These are phyloP conservation scores for Botrytis cinerea DNA, from an alignment of 2,329 filamentous ascomycete species.

Conservation along the genomic window DNA sequence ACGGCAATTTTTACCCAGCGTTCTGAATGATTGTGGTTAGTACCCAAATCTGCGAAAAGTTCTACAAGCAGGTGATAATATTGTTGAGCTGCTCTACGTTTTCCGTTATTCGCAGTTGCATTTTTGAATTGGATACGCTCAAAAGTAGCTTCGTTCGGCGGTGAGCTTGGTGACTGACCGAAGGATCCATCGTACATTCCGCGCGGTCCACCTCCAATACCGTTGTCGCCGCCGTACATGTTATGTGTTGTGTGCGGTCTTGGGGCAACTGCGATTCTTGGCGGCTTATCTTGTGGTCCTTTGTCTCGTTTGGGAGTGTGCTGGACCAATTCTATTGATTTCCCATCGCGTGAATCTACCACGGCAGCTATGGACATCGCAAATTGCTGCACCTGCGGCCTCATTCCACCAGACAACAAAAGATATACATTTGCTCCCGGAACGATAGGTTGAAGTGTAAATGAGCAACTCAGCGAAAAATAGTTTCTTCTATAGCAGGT, in stretches of 20 bases:
- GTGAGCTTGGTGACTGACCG: conserved; percentile 36
- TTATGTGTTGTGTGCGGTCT: conserved; percentile 35
- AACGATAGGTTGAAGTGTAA: conserved; percentile 54
- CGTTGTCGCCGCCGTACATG: conserved; percentile 34
- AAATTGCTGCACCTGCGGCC: conserved; percentile 55
- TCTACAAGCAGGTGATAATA: conserved; percentile 73
- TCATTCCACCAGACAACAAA: conserved; percentile 31
- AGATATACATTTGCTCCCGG: conserved; percentile 47
- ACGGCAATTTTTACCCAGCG: conserved; percentile 61
- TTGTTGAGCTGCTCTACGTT: conserved; percentile 70
- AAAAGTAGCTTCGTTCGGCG: conserved; percentile 49
- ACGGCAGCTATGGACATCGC: conserved; percentile 68
- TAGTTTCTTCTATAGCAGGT: conserved; percentile 76
- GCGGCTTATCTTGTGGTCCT: conserved; percentile 65
- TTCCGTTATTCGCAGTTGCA: conserved; percentile 74
- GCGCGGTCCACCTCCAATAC: conserved; percentile 31
- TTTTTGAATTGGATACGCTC: conserved; percentile 76
- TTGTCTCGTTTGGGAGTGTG: conserved; percentile 74
- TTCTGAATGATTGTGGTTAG: conserved; percentile 32
- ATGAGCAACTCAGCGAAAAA: conserved; percentile 67
- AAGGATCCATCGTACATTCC: conserved; percentile 33
- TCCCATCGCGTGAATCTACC: conserved; percentile 62
- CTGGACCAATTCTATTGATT: conserved; percentile 71
- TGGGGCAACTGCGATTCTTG: conserved; percentile 46
- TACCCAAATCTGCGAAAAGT: conserved; percentile 58